phyloP scores from a whole-genome alignment of 176 grass and related monocot genomes.

The Triticum urartu region DNA sequence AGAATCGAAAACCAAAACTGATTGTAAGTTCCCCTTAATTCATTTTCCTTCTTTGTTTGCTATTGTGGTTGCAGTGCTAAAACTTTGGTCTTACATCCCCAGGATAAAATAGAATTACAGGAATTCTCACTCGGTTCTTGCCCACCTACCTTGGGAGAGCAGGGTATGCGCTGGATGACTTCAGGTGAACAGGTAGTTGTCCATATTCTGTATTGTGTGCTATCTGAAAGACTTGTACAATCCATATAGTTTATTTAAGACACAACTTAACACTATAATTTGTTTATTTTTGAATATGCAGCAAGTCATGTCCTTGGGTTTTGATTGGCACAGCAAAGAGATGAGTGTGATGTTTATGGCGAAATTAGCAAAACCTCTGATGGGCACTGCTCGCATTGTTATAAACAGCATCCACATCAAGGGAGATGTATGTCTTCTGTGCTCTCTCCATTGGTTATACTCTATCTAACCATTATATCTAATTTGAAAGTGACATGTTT shows the following conservation, averaged over 20 bases:
- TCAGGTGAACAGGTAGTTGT: slow-evolving; percentile 63
- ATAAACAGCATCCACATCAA: slow-evolving; percentile 95
- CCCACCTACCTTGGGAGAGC: slow-evolving; percentile 76
- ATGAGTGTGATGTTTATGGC: slow-evolving; percentile 93
- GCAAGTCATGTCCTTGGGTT: slow-evolving; percentile 85
- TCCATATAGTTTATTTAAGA: slow-evolving; percentile 4
- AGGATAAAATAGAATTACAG: slow-evolving; percentile 98
- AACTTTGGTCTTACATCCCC: slow-evolving; percentile 17
- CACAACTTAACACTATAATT: not conserved
- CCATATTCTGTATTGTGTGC: slow-evolving; percentile 19
- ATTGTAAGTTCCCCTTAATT: slow-evolving; percentile 63
- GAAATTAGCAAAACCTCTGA: slow-evolving; percentile 74
- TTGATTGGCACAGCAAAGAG: slow-evolving; percentile 88
- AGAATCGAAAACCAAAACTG: slow-evolving; percentile 74
- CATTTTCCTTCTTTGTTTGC: slow-evolving; percentile 16
- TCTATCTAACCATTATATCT: slow-evolving; percentile 19
- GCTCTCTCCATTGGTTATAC: slow-evolving; percentile 27
- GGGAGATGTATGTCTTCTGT: slow-evolving; percentile 73
- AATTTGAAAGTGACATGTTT: not conserved
- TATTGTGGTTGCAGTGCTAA: slow-evolving; percentile 32
- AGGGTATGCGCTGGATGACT: slow-evolving; percentile 83
- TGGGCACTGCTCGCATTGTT: slow-evolving; percentile 75
- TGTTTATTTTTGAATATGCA: slow-evolving; percentile 40
- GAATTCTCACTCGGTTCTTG: slow-evolving; percentile 82
- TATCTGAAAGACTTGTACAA: not conserved